A percentile compares a stretch with the other conserved stretches of the same genome.
phyloP scores from a whole-genome alignment of 2,329 filamentous ascomycete species.

The Aspergillus intermedius region DNA sequence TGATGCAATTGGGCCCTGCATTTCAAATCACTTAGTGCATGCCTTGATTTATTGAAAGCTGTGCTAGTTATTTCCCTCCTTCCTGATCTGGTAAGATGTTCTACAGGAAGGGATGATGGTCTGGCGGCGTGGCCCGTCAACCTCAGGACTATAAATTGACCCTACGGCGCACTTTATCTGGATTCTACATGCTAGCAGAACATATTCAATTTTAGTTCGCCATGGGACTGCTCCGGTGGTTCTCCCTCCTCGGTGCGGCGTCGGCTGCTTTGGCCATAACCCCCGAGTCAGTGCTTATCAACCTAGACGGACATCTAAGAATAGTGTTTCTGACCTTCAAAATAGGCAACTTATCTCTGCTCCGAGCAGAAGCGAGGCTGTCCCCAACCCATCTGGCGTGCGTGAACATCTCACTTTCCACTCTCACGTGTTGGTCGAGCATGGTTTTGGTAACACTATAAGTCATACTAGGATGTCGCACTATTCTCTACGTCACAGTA shows the following conservation, averaged over 20 bases:
- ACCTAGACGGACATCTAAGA: no score
- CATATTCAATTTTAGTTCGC: conserved; percentile 1
- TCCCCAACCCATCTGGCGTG: conserved; percentile 37
- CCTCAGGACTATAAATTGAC: no score
- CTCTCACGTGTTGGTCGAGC: not conserved
- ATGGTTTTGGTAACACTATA: not conserved
- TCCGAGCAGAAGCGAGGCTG: conserved; percentile 29
- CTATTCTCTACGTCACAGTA: conserved; percentile 62
- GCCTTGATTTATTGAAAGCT: no score
- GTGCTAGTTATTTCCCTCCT: no score
- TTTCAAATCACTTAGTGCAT: no score
- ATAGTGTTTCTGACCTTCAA: no score
- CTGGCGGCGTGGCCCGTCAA: no score
- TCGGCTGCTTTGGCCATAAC: conserved; percentile 19
- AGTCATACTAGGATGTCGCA: conserved; percentile 31
- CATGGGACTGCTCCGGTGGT: conserved; percentile 21
- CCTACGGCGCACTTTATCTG: no score
- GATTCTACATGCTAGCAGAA: not conserved
- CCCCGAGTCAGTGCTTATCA: conserved; percentile 20
- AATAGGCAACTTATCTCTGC: conserved; percentile 31
- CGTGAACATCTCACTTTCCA: conserved; percentile 11
- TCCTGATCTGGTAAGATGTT: no score
- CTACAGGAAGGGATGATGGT: no score
- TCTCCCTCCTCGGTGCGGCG: conserved; percentile 17
- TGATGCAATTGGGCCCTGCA: no score